Evolutionary conservation across 1,139 yeast genomes (phyloP).

Genomic region (Hansenula lynferdii): DNA sequence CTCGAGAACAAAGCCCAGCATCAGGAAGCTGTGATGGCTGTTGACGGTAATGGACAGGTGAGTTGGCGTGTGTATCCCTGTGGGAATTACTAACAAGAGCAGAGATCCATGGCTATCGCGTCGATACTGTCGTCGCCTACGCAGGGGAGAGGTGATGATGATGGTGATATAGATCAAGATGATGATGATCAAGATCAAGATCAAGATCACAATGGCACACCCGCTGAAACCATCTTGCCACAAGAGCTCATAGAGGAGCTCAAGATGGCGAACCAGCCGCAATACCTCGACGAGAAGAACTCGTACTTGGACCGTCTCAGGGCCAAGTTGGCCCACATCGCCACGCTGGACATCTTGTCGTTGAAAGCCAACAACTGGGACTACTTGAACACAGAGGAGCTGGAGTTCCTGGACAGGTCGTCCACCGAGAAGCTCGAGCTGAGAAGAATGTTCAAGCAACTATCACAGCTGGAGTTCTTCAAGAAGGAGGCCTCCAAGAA

Average conservation of each 20-base stretch:
- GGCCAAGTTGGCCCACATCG: conserved; percentile 20
- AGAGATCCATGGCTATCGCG: conserved; percentile 16
- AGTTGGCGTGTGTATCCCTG: too few species aligned
- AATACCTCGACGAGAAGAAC: conserved; percentile 18
- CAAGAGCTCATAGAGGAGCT: conserved; percentile 11
- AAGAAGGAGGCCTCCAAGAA: too few species aligned
- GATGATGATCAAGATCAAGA: background rate
- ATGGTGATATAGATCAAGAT: background rate
- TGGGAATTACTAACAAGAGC: background rate
- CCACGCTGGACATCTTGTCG: conserved; percentile 22
- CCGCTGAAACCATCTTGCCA: conserved; percentile 6
- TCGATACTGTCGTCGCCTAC: conserved; percentile 18
- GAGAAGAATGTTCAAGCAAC: conserved; percentile 23
- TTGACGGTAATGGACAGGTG: too few species aligned
- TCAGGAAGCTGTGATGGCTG: too few species aligned
- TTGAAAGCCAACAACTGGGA: conserved; percentile 22
- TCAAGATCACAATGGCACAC: too few species aligned
- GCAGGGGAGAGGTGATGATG: background rate
- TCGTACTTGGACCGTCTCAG: conserved; percentile 16
- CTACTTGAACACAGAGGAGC: conserved; percentile 19
- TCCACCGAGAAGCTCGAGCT: conserved; percentile 20
- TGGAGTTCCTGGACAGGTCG: conserved; percentile 19
- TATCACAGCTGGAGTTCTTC: conserved; percentile 18
- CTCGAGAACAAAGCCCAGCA: too few species aligned
- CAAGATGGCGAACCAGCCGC: conserved; percentile 16